Evolutionary conservation across 2,329 filamentous ascomycete species (phyloP).

Genomic region (Penicillium sp.): DNA sequence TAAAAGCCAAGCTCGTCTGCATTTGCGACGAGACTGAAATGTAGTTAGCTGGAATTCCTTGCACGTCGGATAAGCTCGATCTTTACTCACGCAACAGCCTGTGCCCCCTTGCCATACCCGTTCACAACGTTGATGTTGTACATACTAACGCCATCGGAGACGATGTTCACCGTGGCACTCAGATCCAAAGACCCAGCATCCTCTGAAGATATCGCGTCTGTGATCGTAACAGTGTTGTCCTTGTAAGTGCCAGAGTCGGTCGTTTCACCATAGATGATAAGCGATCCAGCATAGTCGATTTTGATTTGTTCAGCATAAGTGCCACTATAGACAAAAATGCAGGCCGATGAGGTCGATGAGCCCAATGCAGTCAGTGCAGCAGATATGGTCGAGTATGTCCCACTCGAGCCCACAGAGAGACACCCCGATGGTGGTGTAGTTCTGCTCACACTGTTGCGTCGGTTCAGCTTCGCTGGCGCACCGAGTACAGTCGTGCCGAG

Average conservation of each 20-base stretch:
- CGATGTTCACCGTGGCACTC: slow-evolving; percentile 34
- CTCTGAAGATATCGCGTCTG: slow-evolving; percentile 32
- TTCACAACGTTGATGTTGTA: slow-evolving; percentile 41
- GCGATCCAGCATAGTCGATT: slow-evolving; percentile 27
- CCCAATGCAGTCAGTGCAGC: slow-evolving; percentile 29
- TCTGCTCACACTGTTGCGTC: slow-evolving; percentile 11
- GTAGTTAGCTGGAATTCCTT: background rate
- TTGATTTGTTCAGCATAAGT: slow-evolving; percentile 35
- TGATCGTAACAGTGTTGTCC: slow-evolving; percentile 34
- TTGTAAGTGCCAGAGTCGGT: slow-evolving; percentile 29
- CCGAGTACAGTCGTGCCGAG: background rate
- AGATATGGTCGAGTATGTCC: slow-evolving; percentile 26
- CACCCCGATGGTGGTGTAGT: slow-evolving; percentile 26
- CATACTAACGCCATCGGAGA: slow-evolving; percentile 30
- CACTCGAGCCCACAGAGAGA: slow-evolving; percentile 23
- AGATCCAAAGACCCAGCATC: slow-evolving; percentile 31
- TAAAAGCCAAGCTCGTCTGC: slow-evolving; percentile 36
- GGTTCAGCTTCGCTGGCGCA: slow-evolving; percentile 5
- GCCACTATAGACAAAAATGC: slow-evolving; percentile 35
- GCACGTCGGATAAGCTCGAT: accelerated
- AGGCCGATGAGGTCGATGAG: slow-evolving; percentile 24
- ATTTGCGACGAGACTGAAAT: slow-evolving; percentile 26
- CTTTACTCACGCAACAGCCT: slow-evolving; percentile 34
- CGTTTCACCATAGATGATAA: slow-evolving; percentile 37
- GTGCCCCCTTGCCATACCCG: slow-evolving; percentile 33